These are phyloP conservation scores for Olyra latifolia DNA, from an alignment of 176 grass and related monocot species.

Conservation along the genomic window DNA sequence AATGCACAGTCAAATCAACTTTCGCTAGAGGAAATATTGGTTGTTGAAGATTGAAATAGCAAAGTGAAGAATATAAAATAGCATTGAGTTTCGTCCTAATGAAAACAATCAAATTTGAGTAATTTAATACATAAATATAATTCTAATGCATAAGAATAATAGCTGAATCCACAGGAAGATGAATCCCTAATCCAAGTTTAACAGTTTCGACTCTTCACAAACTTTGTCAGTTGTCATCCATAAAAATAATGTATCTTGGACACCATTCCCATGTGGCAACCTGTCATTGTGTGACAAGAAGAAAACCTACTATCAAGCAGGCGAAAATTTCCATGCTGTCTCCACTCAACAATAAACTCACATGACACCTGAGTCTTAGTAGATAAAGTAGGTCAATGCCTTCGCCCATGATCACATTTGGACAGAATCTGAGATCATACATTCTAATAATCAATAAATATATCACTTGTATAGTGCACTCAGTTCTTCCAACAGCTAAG, in stretches of 20 bases:
- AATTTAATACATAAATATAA: not conserved
- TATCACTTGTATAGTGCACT: not conserved
- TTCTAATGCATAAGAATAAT: constrained; percentile 7
- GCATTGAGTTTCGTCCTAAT: not conserved
- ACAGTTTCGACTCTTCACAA: not conserved
- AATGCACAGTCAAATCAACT: constrained; percentile 16
- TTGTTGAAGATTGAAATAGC: not conserved
- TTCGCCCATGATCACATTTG: not conserved
- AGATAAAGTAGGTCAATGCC: not conserved
- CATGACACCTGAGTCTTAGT: not conserved
- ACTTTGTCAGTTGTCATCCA: not conserved
- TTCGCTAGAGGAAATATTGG: not conserved
- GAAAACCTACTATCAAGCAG: not conserved
- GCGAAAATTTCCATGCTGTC: not conserved
- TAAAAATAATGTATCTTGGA: not conserved
- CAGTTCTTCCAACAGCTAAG: not conserved
- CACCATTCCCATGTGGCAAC: not conserved
- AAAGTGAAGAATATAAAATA: not conserved
- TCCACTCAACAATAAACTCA: constrained; percentile 7
- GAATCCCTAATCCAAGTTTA: not conserved
- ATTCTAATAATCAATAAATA: not conserved
- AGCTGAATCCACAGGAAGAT: not conserved
- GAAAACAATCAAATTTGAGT: constrained; percentile 1
- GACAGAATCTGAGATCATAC: not conserved
- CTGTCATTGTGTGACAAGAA: not conserved